phyloP scores from a whole-genome alignment of 768 basidiomycete genomes.

The Lentinus brumalis region DNA sequence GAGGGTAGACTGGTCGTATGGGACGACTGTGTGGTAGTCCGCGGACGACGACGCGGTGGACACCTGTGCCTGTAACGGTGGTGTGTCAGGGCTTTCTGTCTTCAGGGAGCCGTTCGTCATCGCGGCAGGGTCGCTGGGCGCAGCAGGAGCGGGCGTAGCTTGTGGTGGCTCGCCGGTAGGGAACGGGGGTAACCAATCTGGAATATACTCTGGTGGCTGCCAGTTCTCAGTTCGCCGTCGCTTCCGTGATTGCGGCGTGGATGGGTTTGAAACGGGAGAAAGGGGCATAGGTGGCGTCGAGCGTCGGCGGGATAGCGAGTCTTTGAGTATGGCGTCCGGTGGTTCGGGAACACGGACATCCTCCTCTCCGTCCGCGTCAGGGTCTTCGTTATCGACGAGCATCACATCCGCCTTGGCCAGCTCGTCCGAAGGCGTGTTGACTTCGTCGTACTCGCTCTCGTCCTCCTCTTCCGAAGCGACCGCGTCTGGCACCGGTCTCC shows the following conservation, averaged over 20 bases:
- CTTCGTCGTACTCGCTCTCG: constrained; percentile 30
- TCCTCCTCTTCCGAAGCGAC: constrained; percentile 33
- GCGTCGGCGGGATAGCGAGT: constrained; percentile 17
- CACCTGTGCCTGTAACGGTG: constrained; percentile 45
- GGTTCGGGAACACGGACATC: constrained; percentile 12
- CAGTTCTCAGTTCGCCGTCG: constrained; percentile 57
- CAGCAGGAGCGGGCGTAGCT: not conserved
- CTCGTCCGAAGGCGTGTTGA: constrained; percentile 14
- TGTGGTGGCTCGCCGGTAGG: constrained; percentile 44
- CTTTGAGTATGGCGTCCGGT: constrained; percentile 9
- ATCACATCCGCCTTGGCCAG: constrained; percentile 9
- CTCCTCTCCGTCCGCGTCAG: constrained; percentile 3
- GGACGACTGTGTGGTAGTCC: constrained; percentile 71
- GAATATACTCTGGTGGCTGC: constrained; percentile 65
- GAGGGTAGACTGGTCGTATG: constrained; percentile 74
- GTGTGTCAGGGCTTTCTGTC: constrained; percentile 39
- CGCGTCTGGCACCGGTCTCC: constrained; percentile 34
- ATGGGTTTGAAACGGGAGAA: constrained; percentile 61
- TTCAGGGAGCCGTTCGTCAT: constrained; percentile 39
- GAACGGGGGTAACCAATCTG: constrained; percentile 70
- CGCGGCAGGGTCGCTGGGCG: constrained; percentile 23
- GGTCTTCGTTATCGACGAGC: constrained; percentile 13
- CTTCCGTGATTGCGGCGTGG: constrained; percentile 61
- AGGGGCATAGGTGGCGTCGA: constrained; percentile 49
- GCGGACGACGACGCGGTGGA: constrained; percentile 50